Evolutionary conservation across 169 alveolate species (phyloP), one percentile per base, ranked within the genome.

Genomic region (Plasmodium gonderi): DNA sequence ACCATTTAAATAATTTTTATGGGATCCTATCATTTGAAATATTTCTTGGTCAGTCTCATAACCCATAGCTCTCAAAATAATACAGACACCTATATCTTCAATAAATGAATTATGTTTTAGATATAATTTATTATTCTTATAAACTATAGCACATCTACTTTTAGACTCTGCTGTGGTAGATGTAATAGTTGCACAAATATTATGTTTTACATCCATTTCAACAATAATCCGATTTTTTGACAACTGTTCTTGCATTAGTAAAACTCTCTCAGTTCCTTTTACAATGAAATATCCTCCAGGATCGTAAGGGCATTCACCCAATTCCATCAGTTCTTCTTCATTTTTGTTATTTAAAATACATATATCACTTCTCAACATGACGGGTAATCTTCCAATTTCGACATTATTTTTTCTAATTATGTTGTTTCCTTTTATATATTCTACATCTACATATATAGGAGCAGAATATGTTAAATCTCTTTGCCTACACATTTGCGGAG

Each of bases 241-340:
- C 80, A 99, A 95, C 94, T 99, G 99, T 93, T 99, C 99, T 95
- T 99, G 99, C 98, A 99, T 99, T 90, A 99, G 91, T 79, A 99
- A 95, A 26, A 96, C 99, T 94, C 99, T 99, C 95, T 99, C 99
- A 2, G 98, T 98, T 11, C 99, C 99, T 94, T 98, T 98, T 33
- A 99, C 98, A 40, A 99, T 98, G 96, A 99, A 99, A 95, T 99
- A 99, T 23, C 99, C 99, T 75, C 99, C 99, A 7, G 99, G 99
- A 85, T 98, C 99, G 90, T 97, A 98, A 6, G 99, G 99, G 65
- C 99, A 98, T 85, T 97, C 99, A 14, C 96, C 96, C 54, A 96
- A 93, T 49, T 92, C 74, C 80, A 92, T 94, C 45, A 95, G 80
- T 65, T 94, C 94, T 12, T 33, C 45, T 69, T 89, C 97, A 45